Evolutionary conservation across 805 yeast genomes (phyloP).

Genomic region (Candida maesae): DNA sequence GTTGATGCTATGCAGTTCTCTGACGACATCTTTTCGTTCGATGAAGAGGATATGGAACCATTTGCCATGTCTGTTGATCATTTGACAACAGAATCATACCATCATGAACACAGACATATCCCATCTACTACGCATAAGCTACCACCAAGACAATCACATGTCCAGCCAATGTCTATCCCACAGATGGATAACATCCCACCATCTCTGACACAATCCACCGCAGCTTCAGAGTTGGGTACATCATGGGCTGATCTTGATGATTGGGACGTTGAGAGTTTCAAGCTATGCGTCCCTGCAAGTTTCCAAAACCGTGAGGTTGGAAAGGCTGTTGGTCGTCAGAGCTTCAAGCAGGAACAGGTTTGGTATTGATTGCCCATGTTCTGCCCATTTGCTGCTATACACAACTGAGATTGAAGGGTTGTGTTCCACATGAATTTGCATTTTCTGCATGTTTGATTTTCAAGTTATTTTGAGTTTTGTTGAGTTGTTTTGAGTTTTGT

Average conservation of each 20-base stretch:
- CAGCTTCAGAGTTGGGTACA: slow-evolving; percentile 6
- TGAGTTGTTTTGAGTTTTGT: background rate
- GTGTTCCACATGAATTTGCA: background rate
- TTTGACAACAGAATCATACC: too few species aligned
- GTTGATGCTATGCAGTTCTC: slow-evolving; percentile 15
- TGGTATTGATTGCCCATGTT: too few species aligned
- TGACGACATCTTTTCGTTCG: slow-evolving; percentile 13
- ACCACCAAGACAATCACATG: background rate
- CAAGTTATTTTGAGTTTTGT: background rate
- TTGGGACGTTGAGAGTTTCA: slow-evolving; percentile 10
- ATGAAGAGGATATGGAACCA: slow-evolving; percentile 5
- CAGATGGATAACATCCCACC: slow-evolving; percentile 8
- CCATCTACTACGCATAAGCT: too few species aligned
- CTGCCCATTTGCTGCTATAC: too few species aligned
- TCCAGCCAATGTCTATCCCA: too few species aligned
- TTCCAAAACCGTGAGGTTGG: background rate
- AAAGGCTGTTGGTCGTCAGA: background rate
- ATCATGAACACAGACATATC: too few species aligned
- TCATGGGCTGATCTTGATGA: slow-evolving; percentile 21
- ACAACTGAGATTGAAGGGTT: too few species aligned
- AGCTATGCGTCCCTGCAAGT: slow-evolving; percentile 10
- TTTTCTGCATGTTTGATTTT: too few species aligned
- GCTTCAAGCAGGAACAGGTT: background rate
- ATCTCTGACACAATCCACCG: slow-evolving; percentile 9
- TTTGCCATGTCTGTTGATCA: too few species aligned